These are phyloP conservation scores for Blastomyces silverae DNA, from an alignment of 2,329 filamentous ascomycete species.

Conservation along the genomic window DNA sequence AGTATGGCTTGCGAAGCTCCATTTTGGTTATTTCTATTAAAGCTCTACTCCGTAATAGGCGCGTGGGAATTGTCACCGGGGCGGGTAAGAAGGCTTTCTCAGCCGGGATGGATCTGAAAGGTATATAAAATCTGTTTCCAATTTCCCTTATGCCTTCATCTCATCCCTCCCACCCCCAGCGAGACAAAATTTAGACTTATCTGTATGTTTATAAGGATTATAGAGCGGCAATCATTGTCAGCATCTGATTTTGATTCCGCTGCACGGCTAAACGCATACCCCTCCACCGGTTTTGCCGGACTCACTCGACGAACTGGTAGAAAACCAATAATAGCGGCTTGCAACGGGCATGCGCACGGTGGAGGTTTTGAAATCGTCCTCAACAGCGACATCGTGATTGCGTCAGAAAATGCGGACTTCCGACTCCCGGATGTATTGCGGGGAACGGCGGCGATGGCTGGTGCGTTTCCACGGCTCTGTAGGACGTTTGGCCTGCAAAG, in stretches of 20 bases:
- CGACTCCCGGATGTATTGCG: constrained; percentile 63
- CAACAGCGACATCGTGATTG: constrained; percentile 72
- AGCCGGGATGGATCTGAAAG: constrained; percentile 42
- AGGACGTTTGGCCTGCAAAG: constrained; percentile 59
- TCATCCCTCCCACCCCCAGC: neutral
- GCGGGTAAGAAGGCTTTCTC: constrained; percentile 41
- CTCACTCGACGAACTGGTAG: constrained; percentile 52
- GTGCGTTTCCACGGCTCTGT: constrained; percentile 61
- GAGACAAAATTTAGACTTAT: constrained; percentile 8
- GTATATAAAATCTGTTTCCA: constrained; percentile 42
- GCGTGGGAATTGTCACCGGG: constrained; percentile 39
- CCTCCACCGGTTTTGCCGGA: constrained; percentile 49
- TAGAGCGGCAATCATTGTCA: constrained; percentile 30
- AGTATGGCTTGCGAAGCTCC: neutral
- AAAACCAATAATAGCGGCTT: constrained; percentile 69
- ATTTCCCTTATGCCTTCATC: constrained; percentile 3
- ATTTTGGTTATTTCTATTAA: neutral
- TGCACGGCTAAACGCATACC: constrained; percentile 33
- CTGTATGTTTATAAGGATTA: neutral
- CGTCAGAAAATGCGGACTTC: constrained; percentile 53
- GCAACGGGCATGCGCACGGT: constrained; percentile 68
- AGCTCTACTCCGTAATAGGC: constrained; percentile 42
- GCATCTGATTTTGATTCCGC: constrained; percentile 23
- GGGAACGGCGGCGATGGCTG: constrained; percentile 65
- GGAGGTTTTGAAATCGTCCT: constrained; percentile 81